Evolutionary conservation across 768 basidiomycete genomes (phyloP).

Genomic region (Russula lepida): DNA sequence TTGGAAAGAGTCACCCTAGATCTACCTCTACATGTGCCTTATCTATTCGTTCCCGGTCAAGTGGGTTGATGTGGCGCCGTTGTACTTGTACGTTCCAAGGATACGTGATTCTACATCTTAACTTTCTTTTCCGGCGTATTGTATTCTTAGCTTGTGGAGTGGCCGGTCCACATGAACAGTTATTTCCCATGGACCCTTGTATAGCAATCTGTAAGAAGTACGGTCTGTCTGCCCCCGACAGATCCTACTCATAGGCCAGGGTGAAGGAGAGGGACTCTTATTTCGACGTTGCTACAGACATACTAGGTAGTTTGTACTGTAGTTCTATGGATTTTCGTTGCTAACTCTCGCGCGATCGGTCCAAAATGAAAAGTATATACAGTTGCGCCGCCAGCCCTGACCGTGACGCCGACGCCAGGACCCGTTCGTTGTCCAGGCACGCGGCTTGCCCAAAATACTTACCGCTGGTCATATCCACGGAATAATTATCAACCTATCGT

Average conservation of each 20-base stretch:
- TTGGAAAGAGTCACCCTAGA: neutral
- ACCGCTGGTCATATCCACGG: neutral
- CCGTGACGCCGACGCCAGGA: neutral
- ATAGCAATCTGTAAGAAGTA: neutral
- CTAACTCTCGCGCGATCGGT: neutral
- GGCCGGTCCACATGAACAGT: neutral
- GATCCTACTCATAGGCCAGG: neutral
- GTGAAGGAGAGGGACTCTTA: neutral
- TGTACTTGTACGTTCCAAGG: slow-evolving; percentile 1
- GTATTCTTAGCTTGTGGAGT: neutral
- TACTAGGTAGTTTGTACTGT: neutral
- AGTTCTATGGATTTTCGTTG: neutral
- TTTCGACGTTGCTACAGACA: neutral
- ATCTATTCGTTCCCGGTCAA: neutral
- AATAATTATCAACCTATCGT: neutral
- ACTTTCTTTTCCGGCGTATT: neutral
- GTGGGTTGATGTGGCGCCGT: neutral
- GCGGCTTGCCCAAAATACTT: neutral
- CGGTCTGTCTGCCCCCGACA: neutral
- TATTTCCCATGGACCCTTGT: neutral
- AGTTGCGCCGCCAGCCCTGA: no score
- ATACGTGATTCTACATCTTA: neutral
- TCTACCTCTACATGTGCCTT: neutral
- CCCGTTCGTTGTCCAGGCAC: neutral
- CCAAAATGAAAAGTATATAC: neutral